Evolutionary conservation across 2,329 filamentous ascomycete species (phyloP).

Genomic region (Sporothrix inflata): DNA sequence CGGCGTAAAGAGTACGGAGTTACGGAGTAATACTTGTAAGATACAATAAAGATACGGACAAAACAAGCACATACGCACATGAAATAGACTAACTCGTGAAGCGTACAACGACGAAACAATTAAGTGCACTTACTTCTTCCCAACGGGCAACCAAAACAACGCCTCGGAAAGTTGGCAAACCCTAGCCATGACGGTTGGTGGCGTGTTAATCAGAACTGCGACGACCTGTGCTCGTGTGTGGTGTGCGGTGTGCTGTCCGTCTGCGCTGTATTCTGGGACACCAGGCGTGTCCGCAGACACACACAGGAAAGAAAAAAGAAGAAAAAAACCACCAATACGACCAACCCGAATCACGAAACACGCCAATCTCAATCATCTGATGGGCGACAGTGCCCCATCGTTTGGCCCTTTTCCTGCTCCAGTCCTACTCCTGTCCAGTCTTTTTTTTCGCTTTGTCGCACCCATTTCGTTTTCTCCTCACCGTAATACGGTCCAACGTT

Average conservation of each 20-base stretch:
- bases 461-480: neutral
- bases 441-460: neutral
- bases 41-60: neutral
- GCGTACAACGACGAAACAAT: neutral
- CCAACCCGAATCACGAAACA: neutral
- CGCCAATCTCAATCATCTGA: neutral
- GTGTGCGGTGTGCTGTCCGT: too few species aligned
- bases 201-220: neutral
- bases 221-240: neutral
- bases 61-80: neutral
- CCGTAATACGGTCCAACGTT: slow-evolving; percentile 19
- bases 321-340: neutral
- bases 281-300: too few species aligned
- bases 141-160: neutral
- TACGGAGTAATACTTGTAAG: neutral
- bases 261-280: neutral
- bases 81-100: neutral
- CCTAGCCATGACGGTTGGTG: neutral
- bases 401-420: neutral
- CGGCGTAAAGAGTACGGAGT: neutral
- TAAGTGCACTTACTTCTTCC: neutral
- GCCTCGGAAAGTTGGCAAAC: neutral
- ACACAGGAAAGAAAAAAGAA: neutral
- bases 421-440: neutral
- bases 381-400: neutral